Evolutionary conservation across 2,329 filamentous ascomycete species (phyloP).

Genomic region (Diaporthe batatas): DNA sequence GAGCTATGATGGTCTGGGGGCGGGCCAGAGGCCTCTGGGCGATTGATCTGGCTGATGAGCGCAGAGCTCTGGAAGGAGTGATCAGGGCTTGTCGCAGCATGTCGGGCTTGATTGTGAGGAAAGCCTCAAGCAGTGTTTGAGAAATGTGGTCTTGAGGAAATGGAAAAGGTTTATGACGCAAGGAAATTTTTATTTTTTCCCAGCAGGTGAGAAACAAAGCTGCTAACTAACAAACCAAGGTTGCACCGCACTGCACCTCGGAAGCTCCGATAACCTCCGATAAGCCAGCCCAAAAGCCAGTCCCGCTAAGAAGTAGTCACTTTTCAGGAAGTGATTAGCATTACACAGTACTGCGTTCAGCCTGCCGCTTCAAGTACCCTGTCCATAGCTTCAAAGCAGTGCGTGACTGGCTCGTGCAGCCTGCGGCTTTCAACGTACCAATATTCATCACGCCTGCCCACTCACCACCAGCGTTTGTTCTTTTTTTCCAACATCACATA

Average conservation of each 20-base stretch:
- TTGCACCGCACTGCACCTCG: constrained; percentile 24
- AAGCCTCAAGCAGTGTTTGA: constrained; percentile 2
- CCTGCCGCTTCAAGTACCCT: neutral
- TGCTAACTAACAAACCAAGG: constrained; percentile 21
- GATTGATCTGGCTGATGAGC: constrained; percentile 55
- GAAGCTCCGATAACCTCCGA: constrained; percentile 38
- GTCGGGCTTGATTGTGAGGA: constrained; percentile 35
- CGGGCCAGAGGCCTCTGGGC: constrained; percentile 53
- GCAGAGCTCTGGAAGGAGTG: constrained; percentile 59
- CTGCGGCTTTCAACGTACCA: constrained; percentile 10
- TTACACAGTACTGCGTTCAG: constrained; percentile 5
- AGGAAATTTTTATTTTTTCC: constrained; percentile 38
- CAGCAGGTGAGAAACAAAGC: neutral
- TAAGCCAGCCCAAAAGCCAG: constrained; percentile 29
- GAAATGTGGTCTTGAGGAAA: constrained; percentile 31
- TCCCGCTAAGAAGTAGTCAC: neutral
- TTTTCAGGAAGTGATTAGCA: neutral
- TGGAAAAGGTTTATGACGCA: constrained; percentile 43
- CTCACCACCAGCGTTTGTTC: neutral
- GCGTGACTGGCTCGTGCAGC: neutral
- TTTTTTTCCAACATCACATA: neutral
- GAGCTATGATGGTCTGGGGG: constrained; percentile 56
- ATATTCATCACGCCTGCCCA: neutral
- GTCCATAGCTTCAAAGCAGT: constrained; percentile 17
- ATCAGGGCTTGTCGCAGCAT: constrained; percentile 64